Evolutionary conservation across 306 rosid genomes (phyloP).

Genomic region (Geum urbanum): DNA sequence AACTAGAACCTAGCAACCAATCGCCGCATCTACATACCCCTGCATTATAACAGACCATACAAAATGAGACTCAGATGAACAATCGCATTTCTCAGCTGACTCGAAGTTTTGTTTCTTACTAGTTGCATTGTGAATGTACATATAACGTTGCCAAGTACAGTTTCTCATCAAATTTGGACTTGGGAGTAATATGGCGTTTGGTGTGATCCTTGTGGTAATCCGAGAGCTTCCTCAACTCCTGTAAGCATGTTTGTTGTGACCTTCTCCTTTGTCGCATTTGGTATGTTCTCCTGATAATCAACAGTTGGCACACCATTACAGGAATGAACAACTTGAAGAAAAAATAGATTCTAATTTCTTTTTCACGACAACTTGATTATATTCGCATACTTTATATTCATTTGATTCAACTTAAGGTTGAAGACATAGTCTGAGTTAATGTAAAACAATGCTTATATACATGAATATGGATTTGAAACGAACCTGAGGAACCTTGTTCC

Average conservation of each 20-base stretch:
- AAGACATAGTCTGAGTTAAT: not conserved
- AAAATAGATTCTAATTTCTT: not conserved
- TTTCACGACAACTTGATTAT: too few species aligned
- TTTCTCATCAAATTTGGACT: constrained; percentile 69
- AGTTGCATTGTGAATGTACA: not conserved
- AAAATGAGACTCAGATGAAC: not conserved
- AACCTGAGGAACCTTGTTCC: constrained; percentile 95
- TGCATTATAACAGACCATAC: constrained; percentile 32
- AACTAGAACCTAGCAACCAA: constrained; percentile 87
- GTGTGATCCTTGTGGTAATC: constrained; percentile 65
- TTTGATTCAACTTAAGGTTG: not conserved
- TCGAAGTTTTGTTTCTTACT: not conserved
- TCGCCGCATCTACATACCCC: constrained; percentile 99
- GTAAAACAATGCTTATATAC: not conserved
- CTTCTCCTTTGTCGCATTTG: constrained; percentile 59
- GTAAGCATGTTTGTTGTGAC: constrained; percentile 67
- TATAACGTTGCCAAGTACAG: not conserved
- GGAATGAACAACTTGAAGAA: not conserved
- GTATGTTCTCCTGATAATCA: constrained; percentile 73
- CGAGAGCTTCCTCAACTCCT: constrained; percentile 83
- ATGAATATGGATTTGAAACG: constrained; percentile 3
- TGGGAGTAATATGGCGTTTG: constrained; percentile 62
- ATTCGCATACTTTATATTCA: not conserved
- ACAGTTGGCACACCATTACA: not conserved
- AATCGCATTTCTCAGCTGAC: not conserved